Evolutionary conservation across 2,329 filamentous ascomycete species (phyloP).

Genomic region (Talaromyces sp.): DNA sequence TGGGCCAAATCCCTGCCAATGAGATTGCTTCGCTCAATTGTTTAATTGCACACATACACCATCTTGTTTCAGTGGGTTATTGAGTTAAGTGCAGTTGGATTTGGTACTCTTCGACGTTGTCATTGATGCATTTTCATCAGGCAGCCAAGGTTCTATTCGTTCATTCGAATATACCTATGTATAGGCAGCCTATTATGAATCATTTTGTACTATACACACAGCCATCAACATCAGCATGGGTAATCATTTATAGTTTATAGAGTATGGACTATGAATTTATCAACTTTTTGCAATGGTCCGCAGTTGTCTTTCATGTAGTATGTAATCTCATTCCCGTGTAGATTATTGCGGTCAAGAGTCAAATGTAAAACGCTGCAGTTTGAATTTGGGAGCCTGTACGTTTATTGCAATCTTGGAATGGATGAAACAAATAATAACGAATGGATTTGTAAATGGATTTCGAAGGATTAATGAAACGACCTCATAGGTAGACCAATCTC

Average conservation of each 20-base stretch:
- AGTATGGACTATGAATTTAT: background rate
- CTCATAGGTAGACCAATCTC: background rate
- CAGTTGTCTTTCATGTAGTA: background rate
- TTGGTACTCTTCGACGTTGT: background rate
- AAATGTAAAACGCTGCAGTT: background rate
- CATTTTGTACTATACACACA: background rate
- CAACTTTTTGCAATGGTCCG: background rate
- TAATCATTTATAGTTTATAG: background rate
- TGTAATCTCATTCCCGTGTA: background rate
- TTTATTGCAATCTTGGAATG: background rate
- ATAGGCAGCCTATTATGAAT: background rate
- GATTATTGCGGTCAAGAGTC: background rate
- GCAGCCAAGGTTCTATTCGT: background rate
- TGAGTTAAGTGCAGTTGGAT: background rate
- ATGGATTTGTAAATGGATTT: background rate
- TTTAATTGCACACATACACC: background rate
- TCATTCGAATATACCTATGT: background rate
- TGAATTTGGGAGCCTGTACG: background rate
- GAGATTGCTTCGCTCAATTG: conserved; percentile 23
- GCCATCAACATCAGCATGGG: background rate
- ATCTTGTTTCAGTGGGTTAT: background rate
- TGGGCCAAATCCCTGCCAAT: conserved; percentile 26
- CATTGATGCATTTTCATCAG: background rate
- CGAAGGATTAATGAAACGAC: background rate
- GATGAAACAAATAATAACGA: background rate